Evolutionary conservation across 1,139 yeast species (phyloP).

Genomic region (Suzukiozyma palmioleophila): DNA sequence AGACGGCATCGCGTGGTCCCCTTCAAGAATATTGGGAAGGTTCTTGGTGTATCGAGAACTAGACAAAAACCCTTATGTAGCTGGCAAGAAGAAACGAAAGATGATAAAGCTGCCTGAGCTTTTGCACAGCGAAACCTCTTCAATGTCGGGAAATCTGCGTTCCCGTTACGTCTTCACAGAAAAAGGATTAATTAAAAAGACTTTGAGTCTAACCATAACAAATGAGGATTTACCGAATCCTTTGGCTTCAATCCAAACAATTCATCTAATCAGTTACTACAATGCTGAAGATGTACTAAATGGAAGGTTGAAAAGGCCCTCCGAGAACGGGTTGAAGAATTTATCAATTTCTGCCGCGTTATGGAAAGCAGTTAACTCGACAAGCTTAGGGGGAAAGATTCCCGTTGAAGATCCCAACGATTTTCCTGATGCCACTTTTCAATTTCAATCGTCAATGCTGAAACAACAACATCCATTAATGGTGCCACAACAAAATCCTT

Average conservation of each 20-base stretch:
- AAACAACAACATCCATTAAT: constrained; percentile 15
- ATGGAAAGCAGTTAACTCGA: constrained; percentile 56
- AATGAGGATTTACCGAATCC: constrained; percentile 32
- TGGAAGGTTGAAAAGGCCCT: constrained; percentile 57
- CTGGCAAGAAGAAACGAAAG: constrained; percentile 29
- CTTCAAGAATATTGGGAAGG: constrained; percentile 79
- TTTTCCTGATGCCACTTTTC: constrained; percentile 45
- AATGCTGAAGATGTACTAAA: constrained; percentile 65
- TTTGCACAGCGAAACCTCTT: constrained; percentile 6
- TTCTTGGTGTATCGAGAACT: constrained; percentile 79
- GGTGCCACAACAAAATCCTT: constrained; percentile 14
- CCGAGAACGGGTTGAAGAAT: constrained; percentile 49
- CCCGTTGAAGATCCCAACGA: constrained; percentile 52
- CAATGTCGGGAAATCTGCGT: not conserved
- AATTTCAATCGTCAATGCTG: constrained; percentile 33
- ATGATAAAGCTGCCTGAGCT: constrained; percentile 21
- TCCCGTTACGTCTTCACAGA: constrained; percentile 67
- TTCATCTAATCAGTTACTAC: constrained; percentile 79
- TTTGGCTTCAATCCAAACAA: constrained; percentile 38
- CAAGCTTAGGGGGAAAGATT: constrained; percentile 54
- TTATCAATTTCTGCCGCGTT: constrained; percentile 54
- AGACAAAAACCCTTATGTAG: constrained; percentile 47
- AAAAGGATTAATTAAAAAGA: constrained; percentile 77
- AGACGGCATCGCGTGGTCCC: constrained; percentile 90
- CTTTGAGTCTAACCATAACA: constrained; percentile 55